Conservation (phyloP, 208 protist species). For the Trichomonas tenax region DNA sequence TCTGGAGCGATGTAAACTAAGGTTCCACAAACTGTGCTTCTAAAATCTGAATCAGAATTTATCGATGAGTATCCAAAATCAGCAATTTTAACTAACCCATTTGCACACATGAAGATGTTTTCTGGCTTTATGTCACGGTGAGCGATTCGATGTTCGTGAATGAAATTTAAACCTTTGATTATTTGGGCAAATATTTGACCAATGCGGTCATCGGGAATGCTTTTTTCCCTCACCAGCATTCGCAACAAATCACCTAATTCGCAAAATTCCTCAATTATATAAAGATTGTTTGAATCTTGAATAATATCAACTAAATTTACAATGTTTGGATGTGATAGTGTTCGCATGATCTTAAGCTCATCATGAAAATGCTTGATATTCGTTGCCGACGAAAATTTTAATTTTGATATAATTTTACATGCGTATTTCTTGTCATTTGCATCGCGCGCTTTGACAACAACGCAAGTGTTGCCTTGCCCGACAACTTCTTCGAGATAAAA, state of each 20-base stretch:
- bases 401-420: neutral
- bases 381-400: neutral
- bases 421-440: neutral
- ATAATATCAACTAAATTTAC: neutral
- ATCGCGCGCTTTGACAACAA: neutral
- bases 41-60: slow-evolving; percentile 67
- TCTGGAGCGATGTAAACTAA: slow-evolving; percentile 84
- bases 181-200: neutral
- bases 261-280: neutral
- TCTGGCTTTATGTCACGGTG: slow-evolving; percentile 69
- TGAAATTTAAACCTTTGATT: neutral
- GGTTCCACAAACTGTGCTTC: slow-evolving; percentile 68
- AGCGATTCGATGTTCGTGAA: slow-evolving; percentile 84
- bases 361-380: neutral
- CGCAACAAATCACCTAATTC: neutral
- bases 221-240: neutral
- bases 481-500: neutral
- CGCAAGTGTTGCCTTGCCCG: neutral
- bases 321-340: neutral
- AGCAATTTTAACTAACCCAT: slow-evolving; percentile 65
- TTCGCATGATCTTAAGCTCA: neutral
- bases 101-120: slow-evolving; percentile 75
- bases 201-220: neutral
- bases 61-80: slow-evolving; percentile 90
- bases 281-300: neutral